A percentile compares a stretch with the other conserved stretches of the same genome.
Evolutionary conservation across 1,284 basidiomycete genomes (phyloP).

Genomic region (Fomitopsis betulina): DNA sequence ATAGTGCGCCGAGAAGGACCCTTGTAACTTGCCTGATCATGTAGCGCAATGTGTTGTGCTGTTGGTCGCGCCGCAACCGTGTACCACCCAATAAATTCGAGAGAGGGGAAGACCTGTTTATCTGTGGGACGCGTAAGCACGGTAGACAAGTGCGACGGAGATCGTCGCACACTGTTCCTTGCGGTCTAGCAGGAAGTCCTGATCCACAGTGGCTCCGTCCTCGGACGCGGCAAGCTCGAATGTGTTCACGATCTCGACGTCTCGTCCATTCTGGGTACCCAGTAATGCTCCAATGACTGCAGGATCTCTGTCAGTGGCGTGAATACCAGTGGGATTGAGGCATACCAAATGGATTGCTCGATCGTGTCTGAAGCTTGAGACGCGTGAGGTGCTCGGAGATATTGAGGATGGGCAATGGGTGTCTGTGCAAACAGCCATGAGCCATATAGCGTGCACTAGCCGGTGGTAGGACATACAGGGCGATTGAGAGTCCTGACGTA

Average conservation of each 20-base stretch:
- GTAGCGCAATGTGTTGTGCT: constrained; percentile 71
- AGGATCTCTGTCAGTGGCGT: neutral
- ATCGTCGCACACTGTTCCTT: constrained; percentile 80
- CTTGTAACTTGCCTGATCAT: constrained; percentile 70
- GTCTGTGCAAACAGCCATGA: constrained; percentile 42
- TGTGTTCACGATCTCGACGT: constrained; percentile 94
- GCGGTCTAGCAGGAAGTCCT: constrained; percentile 77
- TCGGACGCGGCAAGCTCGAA: constrained; percentile 81
- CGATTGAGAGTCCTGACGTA: constrained; percentile 64
- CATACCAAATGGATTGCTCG: constrained; percentile 62
- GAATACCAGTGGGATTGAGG: neutral
- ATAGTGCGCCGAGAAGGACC: too few relatives aligned
- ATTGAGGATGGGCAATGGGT: constrained; percentile 94
- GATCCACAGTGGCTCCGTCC: constrained; percentile 60
- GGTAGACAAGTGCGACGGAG: neutral
- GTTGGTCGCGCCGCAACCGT: constrained; percentile 75
- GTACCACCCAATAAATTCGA: constrained; percentile 98
- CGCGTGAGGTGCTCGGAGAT: constrained; percentile 95
- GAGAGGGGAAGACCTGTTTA: constrained; percentile 96
- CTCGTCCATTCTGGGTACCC: constrained; percentile 91
- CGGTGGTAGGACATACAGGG: constrained; percentile 44
- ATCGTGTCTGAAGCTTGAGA: constrained; percentile 68
- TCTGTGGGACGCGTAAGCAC: constrained; percentile 43
- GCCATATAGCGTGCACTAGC: constrained; percentile 5
- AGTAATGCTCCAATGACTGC: constrained; percentile 89